A percentile compares a stretch with the other conserved stretches of the same genome.
phyloP scores from a whole-genome alignment of 805 yeast genomes.

The Deakozyma indianensis region DNA sequence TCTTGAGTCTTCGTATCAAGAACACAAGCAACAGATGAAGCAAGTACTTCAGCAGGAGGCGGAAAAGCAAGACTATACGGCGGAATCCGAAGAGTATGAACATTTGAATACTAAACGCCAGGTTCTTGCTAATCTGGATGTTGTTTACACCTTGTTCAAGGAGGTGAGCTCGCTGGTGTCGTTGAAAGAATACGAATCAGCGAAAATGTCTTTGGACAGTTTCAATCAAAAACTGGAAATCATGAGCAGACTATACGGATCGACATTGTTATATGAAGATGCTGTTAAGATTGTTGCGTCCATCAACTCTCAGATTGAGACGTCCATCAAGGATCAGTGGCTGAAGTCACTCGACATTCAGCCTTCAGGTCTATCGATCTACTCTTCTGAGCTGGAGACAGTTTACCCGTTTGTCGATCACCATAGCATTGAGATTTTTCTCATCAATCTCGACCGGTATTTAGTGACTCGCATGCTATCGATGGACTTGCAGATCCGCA shows the following conservation, averaged over 20 bases:
- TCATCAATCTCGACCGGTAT: background rate
- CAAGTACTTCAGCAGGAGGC: background rate
- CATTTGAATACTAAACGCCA: background rate
- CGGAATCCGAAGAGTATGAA: background rate
- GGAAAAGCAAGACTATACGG: background rate
- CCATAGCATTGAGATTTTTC: background rate
- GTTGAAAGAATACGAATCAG: background rate
- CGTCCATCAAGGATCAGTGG: background rate
- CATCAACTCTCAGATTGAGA: background rate
- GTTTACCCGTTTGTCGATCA: background rate
- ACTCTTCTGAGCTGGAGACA: background rate
- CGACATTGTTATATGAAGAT: background rate
- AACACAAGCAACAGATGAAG: background rate
- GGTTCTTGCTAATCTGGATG: background rate
- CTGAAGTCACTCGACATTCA: background rate
- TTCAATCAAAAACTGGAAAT: background rate
- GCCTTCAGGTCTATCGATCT: background rate
- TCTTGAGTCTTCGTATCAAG: background rate
- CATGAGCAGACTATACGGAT: background rate
- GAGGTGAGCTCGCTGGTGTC: background rate
- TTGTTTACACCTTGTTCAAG: background rate
- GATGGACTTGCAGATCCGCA: background rate
- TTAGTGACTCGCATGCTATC: background rate
- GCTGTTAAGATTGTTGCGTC: background rate
- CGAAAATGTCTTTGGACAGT: background rate